These are phyloP conservation scores for Nicotiana benthamiana DNA, from an alignment of 257 asterid species.

Conservation along the genomic window DNA sequence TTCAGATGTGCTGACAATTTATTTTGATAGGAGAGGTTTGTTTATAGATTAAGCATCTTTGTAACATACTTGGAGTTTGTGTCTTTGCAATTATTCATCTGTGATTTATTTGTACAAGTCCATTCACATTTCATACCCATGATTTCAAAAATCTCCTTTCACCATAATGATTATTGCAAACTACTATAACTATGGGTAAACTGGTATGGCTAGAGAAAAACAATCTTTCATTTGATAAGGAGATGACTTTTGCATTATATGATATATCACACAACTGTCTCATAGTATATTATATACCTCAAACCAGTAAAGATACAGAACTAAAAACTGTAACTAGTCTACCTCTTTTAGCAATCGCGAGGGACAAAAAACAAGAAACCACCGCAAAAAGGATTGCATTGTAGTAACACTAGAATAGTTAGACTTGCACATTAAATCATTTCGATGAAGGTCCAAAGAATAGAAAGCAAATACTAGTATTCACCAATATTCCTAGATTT, in stretches of 20 bases:
- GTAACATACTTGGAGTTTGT: not conserved
- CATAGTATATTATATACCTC: too few relatives aligned
- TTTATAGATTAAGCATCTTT: not conserved
- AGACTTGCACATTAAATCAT: not conserved
- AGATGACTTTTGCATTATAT: too few relatives aligned
- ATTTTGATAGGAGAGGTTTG: not conserved
- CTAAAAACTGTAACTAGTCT: too few relatives aligned
- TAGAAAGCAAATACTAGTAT: slow-evolving; percentile 22
- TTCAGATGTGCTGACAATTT: not conserved
- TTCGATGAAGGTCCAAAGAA: not conserved
- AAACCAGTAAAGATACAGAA: too few relatives aligned
- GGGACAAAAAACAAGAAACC: too few relatives aligned
- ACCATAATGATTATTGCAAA: not conserved
- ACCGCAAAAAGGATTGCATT: not conserved
- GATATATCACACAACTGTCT: too few relatives aligned
- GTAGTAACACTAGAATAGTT: not conserved
- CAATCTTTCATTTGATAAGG: not conserved
- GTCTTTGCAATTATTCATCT: not conserved
- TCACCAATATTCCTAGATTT: slow-evolving; percentile 33
- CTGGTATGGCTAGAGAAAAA: not conserved
- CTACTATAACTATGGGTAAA: not conserved
- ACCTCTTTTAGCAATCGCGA: too few relatives aligned
- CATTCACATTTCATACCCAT: too few relatives aligned
- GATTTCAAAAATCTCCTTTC: too few relatives aligned
- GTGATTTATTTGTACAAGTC: not conserved